A percentile compares a stretch with the other conserved stretches of the same genome.
Evolutionary conservation across 106 monocot genomes (phyloP).

Genomic region (Acanthochlamys bracteata): DNA sequence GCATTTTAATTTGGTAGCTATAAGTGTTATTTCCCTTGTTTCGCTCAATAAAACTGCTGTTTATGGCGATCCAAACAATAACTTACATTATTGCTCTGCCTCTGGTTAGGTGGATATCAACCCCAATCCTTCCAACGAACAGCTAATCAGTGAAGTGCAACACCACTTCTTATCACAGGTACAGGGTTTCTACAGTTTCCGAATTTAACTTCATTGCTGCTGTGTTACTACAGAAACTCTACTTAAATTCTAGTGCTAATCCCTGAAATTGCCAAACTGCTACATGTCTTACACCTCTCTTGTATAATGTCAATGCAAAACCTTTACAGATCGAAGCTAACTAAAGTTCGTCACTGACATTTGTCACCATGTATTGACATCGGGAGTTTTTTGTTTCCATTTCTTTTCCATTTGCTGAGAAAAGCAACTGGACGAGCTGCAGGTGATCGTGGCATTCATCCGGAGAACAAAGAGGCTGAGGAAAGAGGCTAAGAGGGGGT

Average conservation of each 20-base stretch:
- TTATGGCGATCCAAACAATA: background rate
- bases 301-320: too few relatives aligned
- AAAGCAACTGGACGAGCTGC: slow-evolving; percentile 74
- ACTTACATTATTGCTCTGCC: background rate
- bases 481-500: background rate
- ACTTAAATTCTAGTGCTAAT: too few relatives aligned
- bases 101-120: slow-evolving; percentile 37
- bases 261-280: too few relatives aligned
- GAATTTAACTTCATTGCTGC: too few relatives aligned
- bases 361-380: background rate
- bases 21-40: background rate
- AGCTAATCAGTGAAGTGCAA: slow-evolving; percentile 48
- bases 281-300: background rate
- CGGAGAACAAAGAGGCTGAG: slow-evolving; percentile 47
- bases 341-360: background rate
- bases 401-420: slow-evolving; percentile 9
- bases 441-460: slow-evolving; percentile 67
- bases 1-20: slow-evolving; percentile 50
- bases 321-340: too few relatives aligned
- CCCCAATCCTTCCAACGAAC: slow-evolving; percentile 71
- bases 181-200: background rate
- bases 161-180: slow-evolving; percentile 82
- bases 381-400: background rate
- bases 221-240: too few relatives aligned
- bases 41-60: background rate